Base-by-base conservation (phyloP, 768 basidiomycete species). In the Pleurotus pulmonarius region DNA sequence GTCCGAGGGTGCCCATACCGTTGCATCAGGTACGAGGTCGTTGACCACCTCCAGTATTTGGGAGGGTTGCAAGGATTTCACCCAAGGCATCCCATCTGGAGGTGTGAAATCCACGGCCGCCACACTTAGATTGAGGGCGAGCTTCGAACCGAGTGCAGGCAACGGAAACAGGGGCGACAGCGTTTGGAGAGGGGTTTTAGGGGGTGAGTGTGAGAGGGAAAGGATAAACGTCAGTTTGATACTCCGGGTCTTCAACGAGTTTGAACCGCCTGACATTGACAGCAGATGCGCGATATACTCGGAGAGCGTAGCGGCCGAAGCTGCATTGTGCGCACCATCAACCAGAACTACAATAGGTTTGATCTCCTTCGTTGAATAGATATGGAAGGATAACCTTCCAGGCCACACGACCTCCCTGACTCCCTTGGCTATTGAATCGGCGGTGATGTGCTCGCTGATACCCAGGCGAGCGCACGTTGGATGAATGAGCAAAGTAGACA, bases 51-150 rank as follows among this genome's bases (percentile, higher is more conserved):
- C 70, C 18, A 65, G 70, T 53, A 95, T 61, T 47, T 82, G 80
- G 2, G 67, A 67, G 3, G 81, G 76, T 5, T 81, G 66, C 0
- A 87, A 86, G 3, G 86, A 73, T 38, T 75, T 80, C 22, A 98
- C 86, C 97, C 97, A 99, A 0, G 95, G 92, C 97, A 99, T 98
- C 2, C 87, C 91, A 3, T 87, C 90, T 0, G 94, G 90, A 3
- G 82, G 83, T 2, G 85, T 78, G 67, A 95, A 96, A 13, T 69
- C 68, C 18, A 88, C 64, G 1, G 84, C 72, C 2, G 86, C 87
- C 16, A 88, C 74, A 20, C 67, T 71, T 13, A 76, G 63, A 20
- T 71, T 70, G n/a, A 78, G 57, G 4, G 63, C 60, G 26, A 75
- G 58, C 16, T 64, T 64, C 6, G 65, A 53, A 5, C 48, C 53